These are phyloP conservation scores for Linaria vulgaris DNA, from an alignment of 257 asterid genomes.

Conservation along the genomic window DNA sequence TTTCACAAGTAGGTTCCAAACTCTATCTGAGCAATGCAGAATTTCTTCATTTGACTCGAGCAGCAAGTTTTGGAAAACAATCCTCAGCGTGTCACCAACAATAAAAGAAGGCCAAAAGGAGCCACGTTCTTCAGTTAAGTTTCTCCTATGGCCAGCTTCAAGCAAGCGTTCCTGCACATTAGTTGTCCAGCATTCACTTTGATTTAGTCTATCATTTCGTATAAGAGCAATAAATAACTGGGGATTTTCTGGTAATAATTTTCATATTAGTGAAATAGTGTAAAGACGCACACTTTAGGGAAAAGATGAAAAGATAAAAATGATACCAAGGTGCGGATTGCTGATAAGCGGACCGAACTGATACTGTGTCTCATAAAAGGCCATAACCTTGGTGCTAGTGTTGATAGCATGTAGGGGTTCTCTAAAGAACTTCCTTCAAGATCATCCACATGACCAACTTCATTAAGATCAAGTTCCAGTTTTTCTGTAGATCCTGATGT, in stretches of 20 bases:
- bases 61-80: slow-evolving; percentile 94
- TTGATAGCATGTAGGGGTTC: slow-evolving; percentile 75
- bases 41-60: slow-evolving; percentile 94
- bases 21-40: slow-evolving; percentile 85
- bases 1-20: slow-evolving; percentile 84
- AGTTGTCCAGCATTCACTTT: slow-evolving; percentile 18
- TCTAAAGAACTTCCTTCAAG: slow-evolving; percentile 70
- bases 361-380: slow-evolving; percentile 99
- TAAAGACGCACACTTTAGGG: slow-evolving; percentile 4
- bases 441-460: slow-evolving; percentile 51
- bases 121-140: slow-evolving; percentile 57
- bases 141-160: slow-evolving; percentile 81
- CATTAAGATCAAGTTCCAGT: slow-evolving; percentile 80
- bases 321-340: slow-evolving; percentile 93
- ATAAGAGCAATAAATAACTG: slow-evolving; percentile 21
- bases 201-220: not conserved
- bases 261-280: not conserved
- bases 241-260: not conserved
- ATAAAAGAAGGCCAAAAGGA: slow-evolving; percentile 97
- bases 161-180: slow-evolving; percentile 92
- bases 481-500: slow-evolving; percentile 41
- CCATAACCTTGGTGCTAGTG: slow-evolving; percentile 95
- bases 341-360: slow-evolving; percentile 93
- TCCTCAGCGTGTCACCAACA: slow-evolving; percentile 93
- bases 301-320: slow-evolving; percentile 16